Evolutionary conservation across 495 filamentous ascomycete species (phyloP).

Genomic region (Xylaria longipes): DNA sequence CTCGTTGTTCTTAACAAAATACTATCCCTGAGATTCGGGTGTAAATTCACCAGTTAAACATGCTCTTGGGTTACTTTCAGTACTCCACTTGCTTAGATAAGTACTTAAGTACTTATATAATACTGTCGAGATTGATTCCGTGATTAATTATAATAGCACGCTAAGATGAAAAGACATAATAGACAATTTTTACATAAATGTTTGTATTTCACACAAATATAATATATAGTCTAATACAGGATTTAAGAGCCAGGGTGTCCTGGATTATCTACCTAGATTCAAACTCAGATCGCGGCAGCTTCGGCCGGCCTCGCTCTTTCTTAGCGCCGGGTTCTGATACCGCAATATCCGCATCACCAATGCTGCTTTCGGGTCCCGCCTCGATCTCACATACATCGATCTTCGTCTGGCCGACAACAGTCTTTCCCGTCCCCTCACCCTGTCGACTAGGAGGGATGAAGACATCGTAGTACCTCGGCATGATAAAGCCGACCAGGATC

Average conservation of each 20-base stretch:
- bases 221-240: background rate
- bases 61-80: background rate
- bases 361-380: background rate
- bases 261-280: background rate
- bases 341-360: background rate
- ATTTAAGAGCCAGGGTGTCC: background rate
- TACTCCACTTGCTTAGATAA: background rate
- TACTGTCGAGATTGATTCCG: background rate
- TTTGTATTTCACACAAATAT: background rate
- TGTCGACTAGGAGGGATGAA: conserved; percentile 42
- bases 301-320: background rate
- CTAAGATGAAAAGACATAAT: background rate
- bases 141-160: background rate
- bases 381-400: conserved; percentile 1
- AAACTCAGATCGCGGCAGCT: background rate
- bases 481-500: conserved; percentile 40
- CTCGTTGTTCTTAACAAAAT: no score
- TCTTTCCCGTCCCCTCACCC: conserved; percentile 35
- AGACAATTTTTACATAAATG: background rate
- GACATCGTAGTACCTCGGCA: conserved; percentile 48
- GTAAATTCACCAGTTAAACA: no score
- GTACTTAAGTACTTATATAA: no score
- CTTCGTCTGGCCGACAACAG: conserved; percentile 12
- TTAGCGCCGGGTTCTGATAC: background rate
- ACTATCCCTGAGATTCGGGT: no score